Evolutionary conservation across 2,329 filamentous ascomycete genomes (phyloP).

Genomic region (Hansfordia pulvinata): DNA sequence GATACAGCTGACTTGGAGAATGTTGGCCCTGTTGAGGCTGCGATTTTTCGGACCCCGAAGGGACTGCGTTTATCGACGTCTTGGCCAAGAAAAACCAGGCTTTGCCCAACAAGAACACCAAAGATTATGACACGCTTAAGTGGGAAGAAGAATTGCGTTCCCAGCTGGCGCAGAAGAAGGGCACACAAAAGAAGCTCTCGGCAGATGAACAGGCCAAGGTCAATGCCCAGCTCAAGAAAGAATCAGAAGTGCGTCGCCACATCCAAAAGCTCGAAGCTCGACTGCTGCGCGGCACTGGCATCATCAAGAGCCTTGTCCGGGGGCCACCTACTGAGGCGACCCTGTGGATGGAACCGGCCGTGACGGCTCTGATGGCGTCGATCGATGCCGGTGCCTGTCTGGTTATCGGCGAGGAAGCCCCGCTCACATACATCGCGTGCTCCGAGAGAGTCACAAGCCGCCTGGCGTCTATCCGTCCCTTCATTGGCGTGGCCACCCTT

Average conservation of each 20-base stretch:
- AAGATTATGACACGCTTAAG: slow-evolving; percentile 90
- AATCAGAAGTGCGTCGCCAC: slow-evolving; percentile 62
- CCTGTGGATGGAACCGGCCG: slow-evolving; percentile 75
- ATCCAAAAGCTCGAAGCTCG: slow-evolving; percentile 56
- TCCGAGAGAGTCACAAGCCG: slow-evolving; percentile 61
- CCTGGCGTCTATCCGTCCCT: slow-evolving; percentile 63
- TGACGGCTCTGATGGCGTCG: slow-evolving; percentile 57
- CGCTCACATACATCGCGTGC: slow-evolving; percentile 67
- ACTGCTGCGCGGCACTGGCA: slow-evolving; percentile 71
- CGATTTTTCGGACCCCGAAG: slow-evolving; percentile 85
- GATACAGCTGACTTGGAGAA: slow-evolving; percentile 53
- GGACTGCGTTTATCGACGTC: slow-evolving; percentile 80
- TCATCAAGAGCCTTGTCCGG: slow-evolving; percentile 68
- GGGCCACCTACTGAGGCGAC: slow-evolving; percentile 83
- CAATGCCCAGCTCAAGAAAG: slow-evolving; percentile 80
- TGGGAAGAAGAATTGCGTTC: slow-evolving; percentile 89
- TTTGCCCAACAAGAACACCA: slow-evolving; percentile 74
- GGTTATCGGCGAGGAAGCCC: slow-evolving; percentile 67
- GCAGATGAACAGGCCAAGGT: slow-evolving; percentile 82
- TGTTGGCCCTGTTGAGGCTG: slow-evolving; percentile 77
- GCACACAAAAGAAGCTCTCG: slow-evolving; percentile 79
- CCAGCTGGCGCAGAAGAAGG: slow-evolving; percentile 87
- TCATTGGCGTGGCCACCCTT: slow-evolving; percentile 78
- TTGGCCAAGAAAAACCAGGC: slow-evolving; percentile 66
- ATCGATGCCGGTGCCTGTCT: slow-evolving; percentile 72